Evolutionary conservation across 1,284 basidiomycete genomes (phyloP).

Genomic region (Phylloboletellus chloephorus): DNA sequence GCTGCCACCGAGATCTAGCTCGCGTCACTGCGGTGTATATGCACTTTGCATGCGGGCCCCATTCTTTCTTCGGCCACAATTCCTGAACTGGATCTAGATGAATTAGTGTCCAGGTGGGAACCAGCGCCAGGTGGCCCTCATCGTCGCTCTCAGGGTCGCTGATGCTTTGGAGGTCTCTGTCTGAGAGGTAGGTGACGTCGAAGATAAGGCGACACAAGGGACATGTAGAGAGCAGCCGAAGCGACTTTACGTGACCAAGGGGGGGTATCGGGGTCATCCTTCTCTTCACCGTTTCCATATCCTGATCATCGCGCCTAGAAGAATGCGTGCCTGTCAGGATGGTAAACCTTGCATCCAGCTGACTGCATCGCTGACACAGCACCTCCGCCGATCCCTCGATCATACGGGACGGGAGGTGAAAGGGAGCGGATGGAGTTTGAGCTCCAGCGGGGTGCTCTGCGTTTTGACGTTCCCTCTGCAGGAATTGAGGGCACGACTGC

Average conservation of each 20-base stretch:
- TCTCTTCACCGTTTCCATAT: slow-evolving; percentile 5
- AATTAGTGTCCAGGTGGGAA: slow-evolving; percentile 6
- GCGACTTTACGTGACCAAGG: slow-evolving; percentile 8
- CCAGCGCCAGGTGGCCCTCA: slow-evolving; percentile 1
- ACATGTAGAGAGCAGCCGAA: slow-evolving; percentile 11
- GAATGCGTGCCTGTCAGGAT: not conserved
- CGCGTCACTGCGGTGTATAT: slow-evolving; percentile 7
- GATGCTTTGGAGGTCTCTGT: not conserved
- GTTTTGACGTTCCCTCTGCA: not conserved
- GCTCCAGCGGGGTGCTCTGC: not conserved
- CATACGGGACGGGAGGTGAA: not conserved
- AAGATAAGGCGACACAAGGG: slow-evolving; percentile 14
- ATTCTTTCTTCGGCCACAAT: slow-evolving; percentile 1
- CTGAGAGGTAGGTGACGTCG: slow-evolving; percentile 6
- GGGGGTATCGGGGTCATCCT: slow-evolving; percentile 6
- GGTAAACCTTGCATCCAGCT: not conserved
- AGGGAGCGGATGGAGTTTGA: not conserved
- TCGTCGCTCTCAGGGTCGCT: too few species aligned
- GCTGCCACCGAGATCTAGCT: not conserved
- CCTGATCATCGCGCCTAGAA: too few species aligned
- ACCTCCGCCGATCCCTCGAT: not conserved
- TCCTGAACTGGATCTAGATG: slow-evolving; percentile 3
- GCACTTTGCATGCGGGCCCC: slow-evolving; percentile 12
- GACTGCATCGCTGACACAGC: slow-evolving; percentile 7
- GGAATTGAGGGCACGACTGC: slow-evolving; percentile 2